A percentile compares a stretch with the other conserved stretches of the same genome.
These are phyloP conservation scores for Excoecaria agallocha DNA, from an alignment of 345 rosid genomes.

Conservation along the genomic window DNA sequence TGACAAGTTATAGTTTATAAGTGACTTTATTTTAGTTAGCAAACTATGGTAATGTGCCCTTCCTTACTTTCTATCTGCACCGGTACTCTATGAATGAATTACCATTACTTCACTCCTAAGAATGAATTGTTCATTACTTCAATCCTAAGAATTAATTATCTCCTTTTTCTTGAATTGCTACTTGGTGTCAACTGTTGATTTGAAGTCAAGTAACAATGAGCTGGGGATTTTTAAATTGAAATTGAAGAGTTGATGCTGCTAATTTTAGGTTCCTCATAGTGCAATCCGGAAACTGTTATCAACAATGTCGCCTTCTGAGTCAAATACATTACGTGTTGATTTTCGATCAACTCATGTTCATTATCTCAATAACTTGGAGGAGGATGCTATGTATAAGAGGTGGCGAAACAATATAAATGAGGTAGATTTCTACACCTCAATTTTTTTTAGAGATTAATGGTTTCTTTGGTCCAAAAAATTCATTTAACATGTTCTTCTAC, in stretches of 20 bases:
- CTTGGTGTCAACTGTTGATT: not conserved
- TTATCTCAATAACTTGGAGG: conserved; percentile 95
- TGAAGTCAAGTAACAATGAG: not conserved
- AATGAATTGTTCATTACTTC: no score
- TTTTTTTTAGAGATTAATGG: conserved; percentile 18
- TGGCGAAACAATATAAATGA: conserved; percentile 94
- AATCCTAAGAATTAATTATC: not conserved
- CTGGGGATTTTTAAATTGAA: conserved; percentile 15
- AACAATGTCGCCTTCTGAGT: conserved; percentile 65
- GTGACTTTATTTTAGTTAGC: not conserved
- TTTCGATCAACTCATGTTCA: conserved; percentile 87
- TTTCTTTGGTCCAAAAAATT: conserved; percentile 20
- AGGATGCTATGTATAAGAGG: conserved; percentile 90
- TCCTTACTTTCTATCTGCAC: not conserved
- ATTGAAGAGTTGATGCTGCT: conserved; percentile 16
- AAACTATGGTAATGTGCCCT: not conserved
- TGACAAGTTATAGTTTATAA: not conserved
- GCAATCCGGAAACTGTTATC: conserved; percentile 63
- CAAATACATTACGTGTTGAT: conserved; percentile 71
- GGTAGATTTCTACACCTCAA: conserved; percentile 37
- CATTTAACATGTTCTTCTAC: conserved; percentile 18
- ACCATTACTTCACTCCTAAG: no score
- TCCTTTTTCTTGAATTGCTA: not conserved
- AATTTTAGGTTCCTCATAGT: conserved; percentile 59
- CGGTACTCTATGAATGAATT: not conserved